phyloP scores from a whole-genome alignment of 768 basidiomycete species.

The Calocera cornea region DNA sequence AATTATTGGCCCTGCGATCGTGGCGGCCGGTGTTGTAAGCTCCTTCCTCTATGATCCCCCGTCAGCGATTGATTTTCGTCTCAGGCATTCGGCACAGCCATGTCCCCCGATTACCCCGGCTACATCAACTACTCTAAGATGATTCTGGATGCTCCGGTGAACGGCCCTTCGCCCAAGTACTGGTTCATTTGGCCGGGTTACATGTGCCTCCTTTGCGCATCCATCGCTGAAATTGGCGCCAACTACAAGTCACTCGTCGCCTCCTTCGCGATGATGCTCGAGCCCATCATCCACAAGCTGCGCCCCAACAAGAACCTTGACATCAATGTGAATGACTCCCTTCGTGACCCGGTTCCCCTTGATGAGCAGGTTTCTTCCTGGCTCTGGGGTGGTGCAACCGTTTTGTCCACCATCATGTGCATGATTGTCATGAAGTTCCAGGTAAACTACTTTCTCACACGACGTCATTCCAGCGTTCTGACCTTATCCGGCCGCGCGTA shows the following conservation, averaged over 20 bases:
- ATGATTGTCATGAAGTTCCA: conserved; percentile 35
- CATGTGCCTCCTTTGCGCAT: conserved; percentile 47
- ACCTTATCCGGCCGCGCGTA: too few relatives aligned
- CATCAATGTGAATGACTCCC: conserved; percentile 23
- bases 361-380: conserved; percentile 41
- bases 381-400: conserved; percentile 44
- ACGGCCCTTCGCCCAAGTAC: conserved; percentile 40
- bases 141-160: conserved; percentile 35
- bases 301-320: background rate
- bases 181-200: conserved; percentile 54
- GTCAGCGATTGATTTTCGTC: conserved; percentile 38
- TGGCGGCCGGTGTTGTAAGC: too few relatives aligned
- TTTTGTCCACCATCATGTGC: conserved; percentile 35
- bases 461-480: too few relatives aligned
- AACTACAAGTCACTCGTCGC: conserved; percentile 24
- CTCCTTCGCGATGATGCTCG: background rate
- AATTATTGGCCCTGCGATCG: conserved; percentile 42
- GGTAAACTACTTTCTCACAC: background rate
- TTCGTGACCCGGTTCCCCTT: conserved; percentile 39
- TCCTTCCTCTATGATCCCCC: too few relatives aligned
- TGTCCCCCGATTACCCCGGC: conserved; percentile 28
- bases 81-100: conserved; percentile 32
- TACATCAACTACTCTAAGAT: conserved; percentile 34
- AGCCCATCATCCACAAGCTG: background rate
- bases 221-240: conserved; percentile 40